Evolutionary conservation across 2,329 filamentous ascomycete species (phyloP).

Genomic region (Fusarium mangiferae): DNA sequence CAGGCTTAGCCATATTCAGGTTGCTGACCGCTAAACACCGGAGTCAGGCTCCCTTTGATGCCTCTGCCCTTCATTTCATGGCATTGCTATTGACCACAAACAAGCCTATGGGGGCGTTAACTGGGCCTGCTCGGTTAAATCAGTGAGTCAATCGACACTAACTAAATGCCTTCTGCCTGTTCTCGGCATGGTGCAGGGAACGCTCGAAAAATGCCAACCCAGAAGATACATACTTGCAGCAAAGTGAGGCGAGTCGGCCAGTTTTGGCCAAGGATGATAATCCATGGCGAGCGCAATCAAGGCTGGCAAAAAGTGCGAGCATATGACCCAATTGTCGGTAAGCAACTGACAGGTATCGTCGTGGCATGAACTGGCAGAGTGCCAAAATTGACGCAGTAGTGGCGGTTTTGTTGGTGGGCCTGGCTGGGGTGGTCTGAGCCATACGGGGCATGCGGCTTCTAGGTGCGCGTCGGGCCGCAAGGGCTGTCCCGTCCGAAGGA

Average conservation of each 20-base stretch:
- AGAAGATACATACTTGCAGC: neutral
- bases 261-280: neutral
- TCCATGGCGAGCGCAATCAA: neutral
- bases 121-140: neutral
- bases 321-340: constrained; percentile 13
- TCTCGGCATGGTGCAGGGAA: neutral
- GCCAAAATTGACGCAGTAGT: constrained; percentile 12
- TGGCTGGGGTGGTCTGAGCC: constrained; percentile 34
- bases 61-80: neutral
- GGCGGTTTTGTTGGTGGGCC: constrained; percentile 1
- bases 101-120: neutral
- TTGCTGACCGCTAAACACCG: constrained; percentile 24
- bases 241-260: neutral
- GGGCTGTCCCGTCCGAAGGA: constrained; percentile 42
- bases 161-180: neutral
- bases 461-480: constrained; percentile 46
- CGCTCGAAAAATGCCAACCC: neutral
- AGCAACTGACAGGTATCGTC: constrained; percentile 1
- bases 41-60: neutral
- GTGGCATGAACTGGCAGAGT: neutral
- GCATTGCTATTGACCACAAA: neutral
- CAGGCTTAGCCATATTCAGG: constrained; percentile 24
- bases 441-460: constrained; percentile 38
- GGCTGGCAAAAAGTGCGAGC: neutral
- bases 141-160: neutral